Base-by-base conservation (phyloP, 352 stramenopile species). In the Aphanomyces invadans region DNA sequence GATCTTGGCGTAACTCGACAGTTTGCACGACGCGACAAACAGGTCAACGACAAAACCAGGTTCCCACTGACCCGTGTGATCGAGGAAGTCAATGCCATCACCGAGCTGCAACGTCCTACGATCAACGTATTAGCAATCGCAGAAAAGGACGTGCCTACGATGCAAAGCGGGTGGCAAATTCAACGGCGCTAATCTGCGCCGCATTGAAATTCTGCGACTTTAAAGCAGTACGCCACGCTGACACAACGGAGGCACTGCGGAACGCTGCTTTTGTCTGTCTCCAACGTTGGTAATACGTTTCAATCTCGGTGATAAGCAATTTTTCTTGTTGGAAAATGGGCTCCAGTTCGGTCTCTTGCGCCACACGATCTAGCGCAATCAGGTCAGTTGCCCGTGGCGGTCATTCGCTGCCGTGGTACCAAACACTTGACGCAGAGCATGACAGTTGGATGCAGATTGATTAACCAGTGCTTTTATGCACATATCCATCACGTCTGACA, bases 21-120 rank as follows among this genome's bases (percentile, higher is more conserved):
- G 25, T 3, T 62, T 53, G 3, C 39, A 73, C 7, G 62, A 67
- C 69, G 92, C 78, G 15, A 67, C 64, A 60, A 79, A 83, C 11
- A 79, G 64, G 25, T 92, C 79, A 10, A 88, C 45, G 2, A 95
- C 80, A 62, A 89, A 75, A 10, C 81, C 86, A n/a, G 88, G 77
- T 49, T 88, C 89, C 86, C 86, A 95, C 55, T 80, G 87, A 3
- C 80, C 81, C 28, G 86, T 87, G 36, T 75, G 72, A 70, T 95
- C 86, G 19, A 95, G 69, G 45, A 89, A 83, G 63, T 95, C 86
- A 29, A 90, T 77, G 44, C 81, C 75, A 52, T 93, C 83, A 3
- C 84, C 86, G 4, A 77, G 55, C 66, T 73, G 64, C 52, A 86
- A 65, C 52, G 73, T 65, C 62, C 89, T 62, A 52, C 21, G 28